Evolutionary conservation across 2,329 filamentous ascomycete genomes (phyloP), one percentile per base, ranked within the genome.

Genomic region (Trichophyton rubrum): DNA sequence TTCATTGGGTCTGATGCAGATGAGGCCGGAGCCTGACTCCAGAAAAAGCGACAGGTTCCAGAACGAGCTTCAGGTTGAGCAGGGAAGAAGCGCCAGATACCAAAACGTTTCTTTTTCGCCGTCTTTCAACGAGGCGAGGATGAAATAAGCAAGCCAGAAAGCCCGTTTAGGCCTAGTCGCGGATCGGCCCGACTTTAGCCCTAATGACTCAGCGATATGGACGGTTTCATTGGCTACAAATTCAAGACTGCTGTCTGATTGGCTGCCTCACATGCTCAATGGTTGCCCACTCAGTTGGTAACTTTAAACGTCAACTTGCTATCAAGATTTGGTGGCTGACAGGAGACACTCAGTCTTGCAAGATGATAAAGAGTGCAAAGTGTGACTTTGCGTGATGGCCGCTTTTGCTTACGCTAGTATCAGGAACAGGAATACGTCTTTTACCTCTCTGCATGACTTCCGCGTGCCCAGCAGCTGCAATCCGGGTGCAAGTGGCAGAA

Each of bases 1-100:
- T 56, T 56, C 51, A n/a, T 33, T 56, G 51, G 51, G 51, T 56
- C 30, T n/a, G 51, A 56, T 56, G 27, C 51, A 47, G 43, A 47
- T 47, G 9, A 47, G 4, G n/a, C 43, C 17, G 8, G 3, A 47
- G n/a, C 43, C 17, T 20, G 22, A 47, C 40, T 17, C n/a, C 15
- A 17, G n/a, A 15, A 24, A 3, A 47, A 22, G 20, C 43, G 43
- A 47, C 15, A 6, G 20, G 43, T 22, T 47, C 43, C 43, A 47
- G 43, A 47, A 24, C 43, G 43, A 47, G 43, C n/a, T 47, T 24
- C 33, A 38, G 20, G 27, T 30, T 30, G 27, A 30, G 17, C 15
- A 47, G 20, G 43, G 43, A 47, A 47, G 43, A 43, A 43, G 15
- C 4, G 40, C n/a, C 40, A 38, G 33, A 38, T 38, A 38, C 11